These are phyloP conservation scores for Jamesozyma hellenica DNA, from an alignment of 805 yeast species.

Conservation along the genomic window DNA sequence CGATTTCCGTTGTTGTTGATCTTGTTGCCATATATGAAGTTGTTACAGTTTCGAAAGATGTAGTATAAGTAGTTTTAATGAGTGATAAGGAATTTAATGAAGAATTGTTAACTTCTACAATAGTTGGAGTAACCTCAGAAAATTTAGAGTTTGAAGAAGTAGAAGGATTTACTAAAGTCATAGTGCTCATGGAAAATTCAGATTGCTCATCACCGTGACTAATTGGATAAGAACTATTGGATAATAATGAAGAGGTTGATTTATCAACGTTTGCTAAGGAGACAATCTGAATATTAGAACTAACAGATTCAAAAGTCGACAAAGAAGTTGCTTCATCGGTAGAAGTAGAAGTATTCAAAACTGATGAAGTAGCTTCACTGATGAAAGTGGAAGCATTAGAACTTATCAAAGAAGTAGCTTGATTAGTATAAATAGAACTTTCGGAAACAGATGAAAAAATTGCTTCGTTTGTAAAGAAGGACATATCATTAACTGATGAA, in stretches of 20 bases:
- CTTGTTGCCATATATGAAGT: conserved; percentile 2
- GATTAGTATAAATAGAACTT: no score
- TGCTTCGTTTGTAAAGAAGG: no score
- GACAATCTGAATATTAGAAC: no score
- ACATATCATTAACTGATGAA: no score
- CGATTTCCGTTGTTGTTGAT: conserved; percentile 16
- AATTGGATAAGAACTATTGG: no score
- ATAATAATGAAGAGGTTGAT: no score
- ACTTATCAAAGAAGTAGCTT: no score
- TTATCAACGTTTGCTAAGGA: no score
- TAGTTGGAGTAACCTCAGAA: no score
- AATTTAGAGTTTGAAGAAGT: not conserved
- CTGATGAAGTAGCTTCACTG: not conserved
- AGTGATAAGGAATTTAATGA: not conserved
- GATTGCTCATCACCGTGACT: no score
- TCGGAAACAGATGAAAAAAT: no score
- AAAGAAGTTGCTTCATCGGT: not conserved
- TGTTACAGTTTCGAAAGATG: not conserved
- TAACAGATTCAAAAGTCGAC: not conserved
- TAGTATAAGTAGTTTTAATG: conserved; percentile 4
- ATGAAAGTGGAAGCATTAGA: not conserved
- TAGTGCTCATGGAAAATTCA: no score
- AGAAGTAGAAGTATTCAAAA: not conserved
- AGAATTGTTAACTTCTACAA: not conserved
- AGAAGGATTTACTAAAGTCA: not conserved